Percentiles rank a stretch among this genome's conserved stretches.
Evolutionary conservation across 805 yeast genomes (phyloP).

Genomic region (Jamesozyma lodderae): DNA sequence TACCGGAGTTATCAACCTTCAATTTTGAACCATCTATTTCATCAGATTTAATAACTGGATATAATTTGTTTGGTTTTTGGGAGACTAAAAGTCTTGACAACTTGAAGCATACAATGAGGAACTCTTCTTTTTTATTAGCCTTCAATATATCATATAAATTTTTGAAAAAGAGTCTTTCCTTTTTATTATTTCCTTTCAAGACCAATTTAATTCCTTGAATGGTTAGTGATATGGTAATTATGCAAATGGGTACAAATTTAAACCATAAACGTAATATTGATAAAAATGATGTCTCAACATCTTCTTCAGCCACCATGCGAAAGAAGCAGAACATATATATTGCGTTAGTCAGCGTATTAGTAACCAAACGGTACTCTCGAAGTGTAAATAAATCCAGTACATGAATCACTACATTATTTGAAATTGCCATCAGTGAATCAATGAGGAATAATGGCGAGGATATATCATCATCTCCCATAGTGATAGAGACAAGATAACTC

Average conservation of each 20-base stretch:
- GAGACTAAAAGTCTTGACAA: background rate
- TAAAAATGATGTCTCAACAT: background rate
- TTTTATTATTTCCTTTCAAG: background rate
- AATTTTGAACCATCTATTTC: too few relatives aligned
- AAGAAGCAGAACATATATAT: too few relatives aligned
- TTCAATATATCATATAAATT: background rate
- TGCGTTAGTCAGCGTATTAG: slow-evolving; percentile 48
- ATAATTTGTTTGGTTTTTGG: background rate
- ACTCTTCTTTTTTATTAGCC: background rate
- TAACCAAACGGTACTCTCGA: slow-evolving; percentile 49
- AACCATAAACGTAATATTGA: background rate
- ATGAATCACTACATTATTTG: slow-evolving; percentile 56
- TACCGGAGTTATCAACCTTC: background rate
- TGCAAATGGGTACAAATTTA: background rate
- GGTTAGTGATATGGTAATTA: background rate
- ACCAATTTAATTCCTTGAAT: background rate
- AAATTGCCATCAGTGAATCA: slow-evolving; percentile 43
- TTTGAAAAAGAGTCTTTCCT: background rate
- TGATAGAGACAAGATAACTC: slow-evolving; percentile 8
- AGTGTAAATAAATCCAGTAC: slow-evolving; percentile 46
- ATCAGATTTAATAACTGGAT: too few relatives aligned
- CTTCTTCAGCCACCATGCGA: background rate
- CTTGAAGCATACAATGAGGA: background rate
- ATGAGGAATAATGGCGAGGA: background rate
- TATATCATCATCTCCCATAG: background rate